phyloP scores from a whole-genome alignment of 495 filamentous ascomycete species.

The Aspergillus funiculosus region DNA sequence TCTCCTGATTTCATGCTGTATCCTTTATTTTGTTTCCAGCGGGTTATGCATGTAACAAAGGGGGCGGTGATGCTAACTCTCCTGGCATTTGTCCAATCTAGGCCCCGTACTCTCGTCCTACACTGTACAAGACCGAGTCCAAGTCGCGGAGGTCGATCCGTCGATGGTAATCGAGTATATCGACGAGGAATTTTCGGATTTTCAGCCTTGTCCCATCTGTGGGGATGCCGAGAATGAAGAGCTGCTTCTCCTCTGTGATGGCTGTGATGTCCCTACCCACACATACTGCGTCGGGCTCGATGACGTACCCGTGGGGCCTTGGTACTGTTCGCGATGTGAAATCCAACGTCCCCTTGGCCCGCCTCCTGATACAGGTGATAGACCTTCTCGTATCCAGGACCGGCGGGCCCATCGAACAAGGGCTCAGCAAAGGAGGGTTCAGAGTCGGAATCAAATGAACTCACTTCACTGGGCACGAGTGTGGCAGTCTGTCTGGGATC shows the following conservation, averaged over 20 bases:
- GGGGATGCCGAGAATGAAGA: slow-evolving; percentile 69
- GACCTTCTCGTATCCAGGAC: slow-evolving; percentile 29
- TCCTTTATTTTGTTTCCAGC: background rate
- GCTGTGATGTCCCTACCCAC: slow-evolving; percentile 79
- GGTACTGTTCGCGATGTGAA: slow-evolving; percentile 80
- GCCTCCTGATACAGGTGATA: slow-evolving; percentile 27
- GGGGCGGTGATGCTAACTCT: slow-evolving; percentile 11
- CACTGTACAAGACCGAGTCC: slow-evolving; percentile 78
- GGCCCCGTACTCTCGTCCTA: slow-evolving; percentile 75
- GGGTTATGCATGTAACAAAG: too few species aligned
- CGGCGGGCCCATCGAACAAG: slow-evolving; percentile 46
- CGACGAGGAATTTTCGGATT: slow-evolving; percentile 58
- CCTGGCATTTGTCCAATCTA: slow-evolving; percentile 26
- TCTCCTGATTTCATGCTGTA: background rate
- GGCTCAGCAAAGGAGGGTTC: slow-evolving; percentile 41
- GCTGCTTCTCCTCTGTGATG: slow-evolving; percentile 76
- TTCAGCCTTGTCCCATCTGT: slow-evolving; percentile 75
- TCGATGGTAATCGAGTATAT: slow-evolving; percentile 68
- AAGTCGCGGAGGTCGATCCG: slow-evolving; percentile 82
- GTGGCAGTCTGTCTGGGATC: slow-evolving; percentile 61
- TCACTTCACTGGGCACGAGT: slow-evolving; percentile 58
- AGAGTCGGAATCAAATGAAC: slow-evolving; percentile 39
- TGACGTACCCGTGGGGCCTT: slow-evolving; percentile 61
- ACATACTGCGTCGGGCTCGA: slow-evolving; percentile 81
- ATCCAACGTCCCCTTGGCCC: slow-evolving; percentile 44